Evolutionary conservation across 179 eudicot species (phyloP).

Genomic region (Vitellaria paradoxa): DNA sequence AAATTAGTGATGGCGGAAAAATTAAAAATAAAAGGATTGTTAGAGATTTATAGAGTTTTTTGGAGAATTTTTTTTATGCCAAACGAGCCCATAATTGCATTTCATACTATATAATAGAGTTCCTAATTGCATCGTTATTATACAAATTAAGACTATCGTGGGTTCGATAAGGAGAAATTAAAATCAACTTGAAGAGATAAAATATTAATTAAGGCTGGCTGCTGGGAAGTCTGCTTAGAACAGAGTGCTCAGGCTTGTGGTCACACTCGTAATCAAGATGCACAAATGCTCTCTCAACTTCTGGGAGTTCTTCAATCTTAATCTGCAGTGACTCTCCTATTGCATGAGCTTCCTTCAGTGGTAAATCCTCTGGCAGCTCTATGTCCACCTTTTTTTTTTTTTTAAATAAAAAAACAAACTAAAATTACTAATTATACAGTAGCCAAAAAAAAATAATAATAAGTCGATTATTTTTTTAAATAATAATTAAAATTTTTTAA

Average conservation of each 20-base stretch:
- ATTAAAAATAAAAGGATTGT: no score
- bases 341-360: slow-evolving; percentile 65
- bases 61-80: no score
- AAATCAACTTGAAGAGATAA: neutral
- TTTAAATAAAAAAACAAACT: neutral
- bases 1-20: no score
- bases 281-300: slow-evolving; percentile 79
- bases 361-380: slow-evolving; percentile 67
- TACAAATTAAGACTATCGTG: neutral
- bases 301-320: slow-evolving; percentile 69
- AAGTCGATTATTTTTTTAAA: no score
- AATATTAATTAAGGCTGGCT: slow-evolving; percentile 41
- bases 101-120: no score
- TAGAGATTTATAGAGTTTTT: no score
- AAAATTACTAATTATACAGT: neutral
- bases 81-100: no score
- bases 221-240: slow-evolving; percentile 55
- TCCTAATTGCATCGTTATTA: no score
- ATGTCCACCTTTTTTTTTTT: slow-evolving; percentile 54
- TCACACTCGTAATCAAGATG: slow-evolving; percentile 79
- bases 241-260: slow-evolving; percentile 82
- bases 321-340: slow-evolving; percentile 81
- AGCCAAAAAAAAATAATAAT: neutral
- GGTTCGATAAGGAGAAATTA: neutral
- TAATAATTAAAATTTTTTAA: no score